A percentile compares a stretch with the other conserved stretches of the same genome.
phyloP scores from a whole-genome alignment of 805 yeast species.

The Kodamaea hsintzibuensis region DNA sequence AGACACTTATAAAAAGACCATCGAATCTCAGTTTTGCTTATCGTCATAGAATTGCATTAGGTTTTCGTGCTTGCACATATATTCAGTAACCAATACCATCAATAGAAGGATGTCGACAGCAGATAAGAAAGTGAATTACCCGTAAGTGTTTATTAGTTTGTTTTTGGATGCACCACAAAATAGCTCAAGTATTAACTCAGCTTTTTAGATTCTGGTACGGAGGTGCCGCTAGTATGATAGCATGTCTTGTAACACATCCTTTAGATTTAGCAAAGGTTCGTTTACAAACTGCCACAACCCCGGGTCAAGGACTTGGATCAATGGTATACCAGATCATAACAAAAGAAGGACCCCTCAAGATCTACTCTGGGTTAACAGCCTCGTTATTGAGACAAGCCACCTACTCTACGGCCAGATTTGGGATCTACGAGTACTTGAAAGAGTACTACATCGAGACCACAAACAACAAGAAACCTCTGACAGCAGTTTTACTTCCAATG shows the following conservation, averaged over 20 bases:
- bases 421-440: slow-evolving; percentile 78
- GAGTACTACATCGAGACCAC: slow-evolving; percentile 46
- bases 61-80: neutral
- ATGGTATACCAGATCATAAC: slow-evolving; percentile 61
- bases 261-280: slow-evolving; percentile 85
- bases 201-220: slow-evolving; percentile 56
- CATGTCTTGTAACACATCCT: slow-evolving; percentile 75
- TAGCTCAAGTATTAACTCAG: slow-evolving; percentile 12
- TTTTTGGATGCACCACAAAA: neutral
- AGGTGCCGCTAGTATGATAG: slow-evolving; percentile 69
- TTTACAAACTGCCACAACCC: slow-evolving; percentile 71
- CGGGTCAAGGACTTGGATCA: slow-evolving; percentile 61
- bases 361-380: slow-evolving; percentile 84
- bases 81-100: neutral
- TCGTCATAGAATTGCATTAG: neutral
- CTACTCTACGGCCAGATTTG: slow-evolving; percentile 83
- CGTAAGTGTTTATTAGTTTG: slow-evolving; percentile 11
- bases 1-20: neutral
- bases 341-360: slow-evolving; percentile 65
- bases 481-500: slow-evolving; percentile 63
- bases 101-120: slow-evolving; percentile 6
- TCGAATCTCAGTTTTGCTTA: neutral
- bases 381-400: slow-evolving; percentile 84
- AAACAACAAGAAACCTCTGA: slow-evolving; percentile 49
- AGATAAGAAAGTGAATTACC: slow-evolving; percentile 14